Percentiles rank a stretch among this genome's conserved stretches.
Evolutionary conservation across 2,329 filamentous ascomycete genomes (phyloP).

Genomic region (Ophiocordyceps camponoti-floridani): DNA sequence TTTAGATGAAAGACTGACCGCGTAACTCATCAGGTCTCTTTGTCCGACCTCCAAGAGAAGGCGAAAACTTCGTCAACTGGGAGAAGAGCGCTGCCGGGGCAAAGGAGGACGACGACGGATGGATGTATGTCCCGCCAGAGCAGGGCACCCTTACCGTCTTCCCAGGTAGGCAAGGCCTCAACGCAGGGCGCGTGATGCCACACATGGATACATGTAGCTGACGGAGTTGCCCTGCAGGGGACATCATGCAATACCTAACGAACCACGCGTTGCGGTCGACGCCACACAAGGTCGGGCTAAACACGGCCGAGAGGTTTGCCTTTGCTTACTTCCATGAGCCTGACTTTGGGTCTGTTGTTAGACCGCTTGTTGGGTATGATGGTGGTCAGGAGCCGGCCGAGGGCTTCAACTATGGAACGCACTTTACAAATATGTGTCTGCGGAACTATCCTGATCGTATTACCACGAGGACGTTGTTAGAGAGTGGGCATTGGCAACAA

Average conservation of each 20-base stretch:
- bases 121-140: conserved; percentile 28
- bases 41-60: conserved; percentile 21
- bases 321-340: conserved; percentile 35
- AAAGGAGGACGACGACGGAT: conserved; percentile 23
- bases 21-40: conserved; percentile 18
- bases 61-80: conserved; percentile 26
- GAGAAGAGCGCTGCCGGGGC: conserved; percentile 22
- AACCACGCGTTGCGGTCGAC: conserved; percentile 25
- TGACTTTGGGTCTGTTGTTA: conserved; percentile 25
- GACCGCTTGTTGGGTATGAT: conserved; percentile 21
- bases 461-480: conserved; percentile 18
- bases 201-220: too few relatives aligned
- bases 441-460: conserved; percentile 28
- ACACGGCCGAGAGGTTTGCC: conserved; percentile 25
- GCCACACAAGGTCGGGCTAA: conserved; percentile 31
- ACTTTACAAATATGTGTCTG: conserved; percentile 33
- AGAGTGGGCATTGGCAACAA: neutral
- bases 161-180: conserved; percentile 15
- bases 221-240: conserved; percentile 13
- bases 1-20: neutral
- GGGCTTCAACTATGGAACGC: conserved; percentile 31
- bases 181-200: neutral
- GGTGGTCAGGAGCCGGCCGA: conserved; percentile 11
- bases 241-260: conserved; percentile 34
- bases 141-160: conserved; percentile 28